These are phyloP conservation scores for Guadua angustifolia DNA, from an alignment of 176 grass and related monocot genomes.

Conservation along the genomic window DNA sequence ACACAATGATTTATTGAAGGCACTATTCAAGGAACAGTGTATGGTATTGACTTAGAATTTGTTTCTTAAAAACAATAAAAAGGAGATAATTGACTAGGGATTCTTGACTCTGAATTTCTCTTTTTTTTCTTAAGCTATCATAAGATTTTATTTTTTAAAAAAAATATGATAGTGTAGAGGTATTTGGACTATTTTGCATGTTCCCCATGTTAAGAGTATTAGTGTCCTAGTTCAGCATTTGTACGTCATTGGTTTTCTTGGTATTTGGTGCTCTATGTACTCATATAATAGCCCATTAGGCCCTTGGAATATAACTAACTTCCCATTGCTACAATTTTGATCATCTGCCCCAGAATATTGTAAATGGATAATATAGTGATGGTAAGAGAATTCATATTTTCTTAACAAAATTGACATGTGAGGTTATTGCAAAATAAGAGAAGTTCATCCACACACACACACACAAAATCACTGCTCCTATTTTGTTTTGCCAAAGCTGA, in stretches of 20 bases:
- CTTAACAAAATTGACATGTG: constrained; percentile 4
- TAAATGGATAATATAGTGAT: background rate
- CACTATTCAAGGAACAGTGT: background rate
- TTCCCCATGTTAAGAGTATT: no score
- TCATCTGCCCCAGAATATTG: no score
- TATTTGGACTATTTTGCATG: no score
- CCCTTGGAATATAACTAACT: no score
- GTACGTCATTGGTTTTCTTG: no score
- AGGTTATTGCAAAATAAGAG: background rate
- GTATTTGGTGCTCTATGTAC: no score
- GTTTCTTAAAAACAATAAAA: background rate
- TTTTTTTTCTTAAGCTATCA: no score
- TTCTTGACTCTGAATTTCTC: background rate
- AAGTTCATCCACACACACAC: background rate
- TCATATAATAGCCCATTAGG: no score
- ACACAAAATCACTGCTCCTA: background rate
- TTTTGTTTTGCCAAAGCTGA: background rate
- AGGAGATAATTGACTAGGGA: background rate
- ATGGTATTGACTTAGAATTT: background rate
- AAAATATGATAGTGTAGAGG: no score
- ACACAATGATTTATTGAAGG: background rate
- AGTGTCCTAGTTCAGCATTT: no score
- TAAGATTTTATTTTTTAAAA: no score
- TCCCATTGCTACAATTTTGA: no score
- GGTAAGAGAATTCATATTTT: background rate